These are phyloP conservation scores for Penicillium antarcticum DNA, from an alignment of 495 filamentous ascomycete genomes.

Conservation along the genomic window DNA sequence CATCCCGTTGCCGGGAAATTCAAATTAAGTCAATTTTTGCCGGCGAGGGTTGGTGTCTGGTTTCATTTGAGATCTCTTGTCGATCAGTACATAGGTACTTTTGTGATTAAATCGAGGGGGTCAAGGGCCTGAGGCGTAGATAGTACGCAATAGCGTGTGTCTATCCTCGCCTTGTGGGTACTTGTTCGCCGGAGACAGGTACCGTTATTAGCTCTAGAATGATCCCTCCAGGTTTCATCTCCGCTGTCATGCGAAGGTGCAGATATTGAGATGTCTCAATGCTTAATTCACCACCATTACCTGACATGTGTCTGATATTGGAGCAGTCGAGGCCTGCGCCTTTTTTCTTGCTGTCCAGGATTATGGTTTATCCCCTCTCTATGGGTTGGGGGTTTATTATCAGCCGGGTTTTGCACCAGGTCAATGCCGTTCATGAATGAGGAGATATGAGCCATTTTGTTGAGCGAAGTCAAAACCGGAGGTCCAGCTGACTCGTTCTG, in stretches of 20 bases:
- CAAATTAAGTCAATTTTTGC: slow-evolving; percentile 1
- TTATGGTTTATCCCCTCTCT: background rate
- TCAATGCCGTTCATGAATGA: background rate
- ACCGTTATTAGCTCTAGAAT: background rate
- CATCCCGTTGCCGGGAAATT: slow-evolving; percentile 24
- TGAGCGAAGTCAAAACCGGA: too few species aligned
- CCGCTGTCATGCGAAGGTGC: slow-evolving; percentile 2
- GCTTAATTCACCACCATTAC: background rate
- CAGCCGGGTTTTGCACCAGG: background rate
- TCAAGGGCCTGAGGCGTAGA: slow-evolving; percentile 1
- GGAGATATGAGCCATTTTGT: background rate
- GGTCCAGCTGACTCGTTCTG: too few species aligned
- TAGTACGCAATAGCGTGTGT: background rate
- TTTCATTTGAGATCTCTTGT: background rate
- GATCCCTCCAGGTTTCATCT: slow-evolving; percentile 5
- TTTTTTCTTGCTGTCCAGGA: background rate
- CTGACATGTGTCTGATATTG: background rate
- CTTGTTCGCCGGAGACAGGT: background rate
- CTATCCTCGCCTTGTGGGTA: background rate
- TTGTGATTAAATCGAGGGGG: background rate
- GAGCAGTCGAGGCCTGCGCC: slow-evolving; percentile 3
- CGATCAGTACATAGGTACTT: slow-evolving; percentile 6
- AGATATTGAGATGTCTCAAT: background rate
- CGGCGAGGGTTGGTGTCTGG: slow-evolving; percentile 1
- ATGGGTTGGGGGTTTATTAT: background rate